Evolutionary conservation across 331 rosid genomes (phyloP).

Genomic region (Malus hybrid): DNA sequence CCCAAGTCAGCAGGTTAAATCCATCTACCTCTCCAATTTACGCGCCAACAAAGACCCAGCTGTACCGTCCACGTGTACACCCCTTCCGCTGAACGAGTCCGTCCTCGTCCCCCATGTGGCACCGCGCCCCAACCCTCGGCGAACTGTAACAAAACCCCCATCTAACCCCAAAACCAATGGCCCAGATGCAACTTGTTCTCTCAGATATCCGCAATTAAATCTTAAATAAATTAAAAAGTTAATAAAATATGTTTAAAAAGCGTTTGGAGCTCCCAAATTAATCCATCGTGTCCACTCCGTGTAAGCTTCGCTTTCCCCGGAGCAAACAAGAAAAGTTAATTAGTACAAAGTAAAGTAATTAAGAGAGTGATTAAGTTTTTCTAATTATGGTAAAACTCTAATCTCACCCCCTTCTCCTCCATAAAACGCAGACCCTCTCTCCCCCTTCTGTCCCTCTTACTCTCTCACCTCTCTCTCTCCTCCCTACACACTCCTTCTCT

Average conservation of each 20-base stretch:
- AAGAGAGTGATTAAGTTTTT: not conserved
- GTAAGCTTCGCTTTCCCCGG: constrained; percentile 17
- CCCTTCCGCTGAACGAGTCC: not conserved
- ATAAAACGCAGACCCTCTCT: not conserved
- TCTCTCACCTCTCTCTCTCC: not conserved
- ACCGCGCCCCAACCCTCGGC: constrained; percentile 7
- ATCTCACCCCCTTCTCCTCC: not conserved
- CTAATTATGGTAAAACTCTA: not conserved
- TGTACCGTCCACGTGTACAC: constrained; percentile 17
- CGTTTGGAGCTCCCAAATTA: not conserved
- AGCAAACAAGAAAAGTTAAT: not conserved
- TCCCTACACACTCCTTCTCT: not conserved
- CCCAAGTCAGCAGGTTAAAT: constrained; percentile 10
- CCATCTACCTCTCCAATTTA: not conserved
- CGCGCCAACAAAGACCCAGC: constrained; percentile 48
- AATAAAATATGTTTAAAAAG: not conserved
- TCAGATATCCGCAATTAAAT: not conserved
- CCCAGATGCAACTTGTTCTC: not conserved
- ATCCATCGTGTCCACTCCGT: constrained; percentile 41
- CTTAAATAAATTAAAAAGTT: not conserved
- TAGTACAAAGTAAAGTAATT: not conserved
- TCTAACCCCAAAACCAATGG: not conserved
- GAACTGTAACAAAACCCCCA: too few relatives aligned
- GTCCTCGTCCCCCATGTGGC: constrained; percentile 18
- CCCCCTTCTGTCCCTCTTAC: not conserved